Evolutionary conservation across 2,329 filamentous ascomycete genomes (phyloP).

Genomic region (Hypoxylon sp.): DNA sequence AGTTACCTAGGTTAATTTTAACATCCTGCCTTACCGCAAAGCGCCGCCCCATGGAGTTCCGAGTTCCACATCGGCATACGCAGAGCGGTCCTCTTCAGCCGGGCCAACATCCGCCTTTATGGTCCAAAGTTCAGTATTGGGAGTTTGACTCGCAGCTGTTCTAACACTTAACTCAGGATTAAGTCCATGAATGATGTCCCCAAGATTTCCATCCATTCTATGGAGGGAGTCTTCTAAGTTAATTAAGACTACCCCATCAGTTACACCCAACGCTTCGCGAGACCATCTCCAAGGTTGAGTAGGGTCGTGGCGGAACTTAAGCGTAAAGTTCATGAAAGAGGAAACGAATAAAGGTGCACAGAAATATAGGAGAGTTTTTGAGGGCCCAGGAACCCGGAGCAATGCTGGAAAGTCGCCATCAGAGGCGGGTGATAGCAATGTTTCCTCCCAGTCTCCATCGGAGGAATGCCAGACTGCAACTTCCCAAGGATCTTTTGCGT

Average conservation of each 20-base stretch:
- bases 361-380: slow-evolving; percentile 68
- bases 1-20: not conserved
- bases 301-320: slow-evolving; percentile 74
- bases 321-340: slow-evolving; percentile 73
- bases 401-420: slow-evolving; percentile 60
- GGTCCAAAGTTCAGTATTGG: slow-evolving; percentile 79
- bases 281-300: slow-evolving; percentile 78
- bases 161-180: slow-evolving; percentile 70
- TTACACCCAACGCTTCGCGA: slow-evolving; percentile 73
- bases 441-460: slow-evolving; percentile 70
- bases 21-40: slow-evolving; percentile 62
- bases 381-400: slow-evolving; percentile 62
- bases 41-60: slow-evolving; percentile 74
- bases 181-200: slow-evolving; percentile 70
- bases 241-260: slow-evolving; percentile 75
- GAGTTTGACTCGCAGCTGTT: slow-evolving; percentile 74
- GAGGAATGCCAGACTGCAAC: slow-evolving; percentile 81
- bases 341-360: slow-evolving; percentile 64
- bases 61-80: slow-evolving; percentile 69
- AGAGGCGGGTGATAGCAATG: slow-evolving; percentile 54
- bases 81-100: slow-evolving; percentile 71
- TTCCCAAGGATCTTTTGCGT: slow-evolving; percentile 75
- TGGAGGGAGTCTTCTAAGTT: slow-evolving; percentile 55
- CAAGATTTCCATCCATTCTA: slow-evolving; percentile 59
- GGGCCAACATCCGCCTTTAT: slow-evolving; percentile 70